These are phyloP conservation scores for Verticillium nonalfalfae DNA, from an alignment of 2,329 filamentous ascomycete genomes.

Conservation along the genomic window DNA sequence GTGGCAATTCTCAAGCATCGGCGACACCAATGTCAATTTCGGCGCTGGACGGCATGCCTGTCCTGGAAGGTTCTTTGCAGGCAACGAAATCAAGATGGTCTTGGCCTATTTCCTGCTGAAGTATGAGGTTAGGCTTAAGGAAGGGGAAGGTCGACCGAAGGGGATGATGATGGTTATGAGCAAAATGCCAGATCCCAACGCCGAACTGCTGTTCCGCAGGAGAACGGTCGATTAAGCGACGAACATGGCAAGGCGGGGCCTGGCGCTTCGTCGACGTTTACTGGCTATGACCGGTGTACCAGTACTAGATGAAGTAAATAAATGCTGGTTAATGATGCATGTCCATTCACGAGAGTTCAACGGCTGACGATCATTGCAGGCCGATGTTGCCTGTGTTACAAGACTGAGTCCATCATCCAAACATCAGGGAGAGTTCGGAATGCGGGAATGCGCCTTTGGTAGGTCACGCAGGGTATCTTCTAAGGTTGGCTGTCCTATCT, in stretches of 20 bases:
- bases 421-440: too few species aligned
- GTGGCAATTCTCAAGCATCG: slow-evolving; percentile 33
- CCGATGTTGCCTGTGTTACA: too few species aligned
- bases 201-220: slow-evolving; percentile 31
- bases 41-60: slow-evolving; percentile 41
- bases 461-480: too few species aligned
- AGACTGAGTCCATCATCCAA: too few species aligned
- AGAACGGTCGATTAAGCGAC: slow-evolving; percentile 15
- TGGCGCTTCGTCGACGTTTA: not conserved
- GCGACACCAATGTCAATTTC: slow-evolving; percentile 37
- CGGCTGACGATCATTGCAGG: not conserved
- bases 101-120: slow-evolving; percentile 33
- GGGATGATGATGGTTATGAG: slow-evolving; percentile 30
- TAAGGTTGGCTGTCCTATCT: too few species aligned
- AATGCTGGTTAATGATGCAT: not conserved
- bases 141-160: slow-evolving; percentile 29
- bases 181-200: slow-evolving; percentile 33
- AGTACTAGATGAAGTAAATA: not conserved
- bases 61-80: slow-evolving; percentile 41
- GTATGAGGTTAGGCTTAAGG: slow-evolving; percentile 33
- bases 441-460: too few species aligned
- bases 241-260: not conserved
- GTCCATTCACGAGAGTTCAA: too few species aligned
- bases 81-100: slow-evolving; percentile 38
- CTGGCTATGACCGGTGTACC: not conserved